These are phyloP conservation scores for Microsporum canis DNA, from an alignment of 2,329 filamentous ascomycete genomes.

Conservation along the genomic window DNA sequence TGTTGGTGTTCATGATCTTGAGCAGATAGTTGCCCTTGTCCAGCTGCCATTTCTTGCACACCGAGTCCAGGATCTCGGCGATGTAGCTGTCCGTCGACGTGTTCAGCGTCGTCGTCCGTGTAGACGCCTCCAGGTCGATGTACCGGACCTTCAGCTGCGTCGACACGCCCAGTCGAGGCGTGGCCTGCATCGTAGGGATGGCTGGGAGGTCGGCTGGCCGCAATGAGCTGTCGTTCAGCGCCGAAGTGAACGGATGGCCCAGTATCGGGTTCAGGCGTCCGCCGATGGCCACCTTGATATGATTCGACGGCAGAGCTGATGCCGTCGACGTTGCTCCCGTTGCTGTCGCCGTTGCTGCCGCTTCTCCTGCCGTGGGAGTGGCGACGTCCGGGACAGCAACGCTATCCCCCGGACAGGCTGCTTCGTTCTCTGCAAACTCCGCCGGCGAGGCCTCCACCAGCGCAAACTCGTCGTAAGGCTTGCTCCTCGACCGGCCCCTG, in stretches of 20 bases:
- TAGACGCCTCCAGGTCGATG: constrained; percentile 47
- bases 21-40: constrained; percentile 54
- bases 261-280: constrained; percentile 33
- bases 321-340: neutral
- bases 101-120: constrained; percentile 42
- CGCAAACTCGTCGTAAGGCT: constrained; percentile 56
- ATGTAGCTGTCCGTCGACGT: constrained; percentile 56
- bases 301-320: constrained; percentile 6
- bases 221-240: constrained; percentile 35
- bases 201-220: constrained; percentile 37
- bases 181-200: constrained; percentile 36
- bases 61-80: constrained; percentile 53
- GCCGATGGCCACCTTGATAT: constrained; percentile 14
- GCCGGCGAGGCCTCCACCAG: constrained; percentile 48
- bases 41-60: constrained; percentile 51
- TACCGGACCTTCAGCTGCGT: constrained; percentile 51
- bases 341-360: constrained; percentile 12
- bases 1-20: constrained; percentile 52
- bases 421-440: constrained; percentile 49
- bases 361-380: constrained; percentile 13
- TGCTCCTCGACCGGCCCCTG: constrained; percentile 48
- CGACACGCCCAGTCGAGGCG: constrained; percentile 45
- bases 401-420: constrained; percentile 43
- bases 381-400: constrained; percentile 23
- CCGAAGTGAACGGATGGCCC: constrained; percentile 37